Base-by-base conservation (phyloP, 2,329 filamentous ascomycete species). In the Sphaceloma murrayae region DNA sequence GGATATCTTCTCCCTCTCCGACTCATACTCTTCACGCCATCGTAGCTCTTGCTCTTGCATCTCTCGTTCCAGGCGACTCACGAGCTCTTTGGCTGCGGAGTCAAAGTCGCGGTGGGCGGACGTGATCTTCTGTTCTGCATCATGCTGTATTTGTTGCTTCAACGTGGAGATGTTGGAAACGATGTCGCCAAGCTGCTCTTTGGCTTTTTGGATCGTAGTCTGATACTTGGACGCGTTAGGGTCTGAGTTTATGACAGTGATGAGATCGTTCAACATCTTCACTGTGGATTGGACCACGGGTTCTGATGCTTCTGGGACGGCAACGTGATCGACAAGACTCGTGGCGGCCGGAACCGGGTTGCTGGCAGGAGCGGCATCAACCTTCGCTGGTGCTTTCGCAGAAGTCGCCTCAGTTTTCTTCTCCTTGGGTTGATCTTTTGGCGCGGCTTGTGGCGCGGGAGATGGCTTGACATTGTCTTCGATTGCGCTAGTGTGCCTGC, bases 231-330 rank as follows among this genome's bases (percentile, higher is more conserved):
- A 74, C 50, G 81, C 77, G 46, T 85, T 77, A 49, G 81, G 77
- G 61, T 94, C 89, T 47, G 84, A 83, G 62, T 95, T 94, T 61
- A 95, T 80, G 34, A 93, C 85, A 6, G 85, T 80, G 59, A 98
- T 94, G 56, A 98, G 82, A 63, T 94, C 86, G 67, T 98, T 98
- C 55, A 98, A 74, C 67, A 94, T 89, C 67, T 85, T 89, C 48
- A 94, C 86, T 4, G 98, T 72, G 57, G 96, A 86, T 64, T 95
- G 87, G 16, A 96, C 84, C 26, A 94, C 75, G 19, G 85, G 84
- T 60, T 96, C 89, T 48, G 80, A 77, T 43, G 83, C 85, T 55
- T 86, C 76, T 44, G 77, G 73, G 17, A 93, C 75, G 40, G 74
- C 74, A 47, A 95, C 68, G 49, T 87, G 78, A 58, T 94, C 85